Evolutionary conservation across 495 filamentous ascomycete genomes (phyloP).

Genomic region (Penicillium canariense): DNA sequence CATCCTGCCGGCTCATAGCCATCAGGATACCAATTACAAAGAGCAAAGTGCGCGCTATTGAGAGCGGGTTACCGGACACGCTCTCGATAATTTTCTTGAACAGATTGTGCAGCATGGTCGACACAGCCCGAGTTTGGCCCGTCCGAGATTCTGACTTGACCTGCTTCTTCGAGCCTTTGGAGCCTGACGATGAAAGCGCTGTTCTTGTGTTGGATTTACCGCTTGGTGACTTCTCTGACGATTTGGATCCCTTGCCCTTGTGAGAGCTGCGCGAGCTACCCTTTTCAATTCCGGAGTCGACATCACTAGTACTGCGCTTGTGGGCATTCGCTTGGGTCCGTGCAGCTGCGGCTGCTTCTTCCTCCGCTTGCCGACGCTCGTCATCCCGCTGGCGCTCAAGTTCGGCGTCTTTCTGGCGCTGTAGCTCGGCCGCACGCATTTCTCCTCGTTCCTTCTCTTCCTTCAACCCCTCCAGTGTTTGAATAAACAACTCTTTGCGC

Average conservation of each 20-base stretch:
- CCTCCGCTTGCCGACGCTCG: slow-evolving; percentile 60
- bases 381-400: slow-evolving; percentile 55
- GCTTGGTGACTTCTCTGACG: slow-evolving; percentile 29
- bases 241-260: slow-evolving; percentile 32
- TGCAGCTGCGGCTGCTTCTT: slow-evolving; percentile 41
- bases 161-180: slow-evolving; percentile 41
- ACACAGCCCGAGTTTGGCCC: slow-evolving; percentile 31
- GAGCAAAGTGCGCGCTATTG: slow-evolving; percentile 70
- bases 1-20: slow-evolving; percentile 68
- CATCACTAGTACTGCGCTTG: slow-evolving; percentile 50
- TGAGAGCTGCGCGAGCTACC: slow-evolving; percentile 34
- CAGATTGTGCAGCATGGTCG: slow-evolving; percentile 56
- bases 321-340: slow-evolving; percentile 47
- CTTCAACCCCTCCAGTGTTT: slow-evolving; percentile 58
- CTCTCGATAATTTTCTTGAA: slow-evolving; percentile 60
- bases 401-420: slow-evolving; percentile 61
- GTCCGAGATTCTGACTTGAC: slow-evolving; percentile 37
- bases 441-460: slow-evolving; percentile 75
- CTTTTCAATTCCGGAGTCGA: slow-evolving; percentile 56
- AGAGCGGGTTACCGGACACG: slow-evolving; percentile 68
- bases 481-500: slow-evolving; percentile 78
- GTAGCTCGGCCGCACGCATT: slow-evolving; percentile 58
- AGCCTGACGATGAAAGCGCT: slow-evolving; percentile 30
- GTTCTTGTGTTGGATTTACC: slow-evolving; percentile 33
- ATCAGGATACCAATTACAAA: slow-evolving; percentile 80